Evolutionary conservation across 2,329 filamentous ascomycete genomes (phyloP), one percentile per base, ranked within the genome.

Genomic region (Fusarium nanum): DNA sequence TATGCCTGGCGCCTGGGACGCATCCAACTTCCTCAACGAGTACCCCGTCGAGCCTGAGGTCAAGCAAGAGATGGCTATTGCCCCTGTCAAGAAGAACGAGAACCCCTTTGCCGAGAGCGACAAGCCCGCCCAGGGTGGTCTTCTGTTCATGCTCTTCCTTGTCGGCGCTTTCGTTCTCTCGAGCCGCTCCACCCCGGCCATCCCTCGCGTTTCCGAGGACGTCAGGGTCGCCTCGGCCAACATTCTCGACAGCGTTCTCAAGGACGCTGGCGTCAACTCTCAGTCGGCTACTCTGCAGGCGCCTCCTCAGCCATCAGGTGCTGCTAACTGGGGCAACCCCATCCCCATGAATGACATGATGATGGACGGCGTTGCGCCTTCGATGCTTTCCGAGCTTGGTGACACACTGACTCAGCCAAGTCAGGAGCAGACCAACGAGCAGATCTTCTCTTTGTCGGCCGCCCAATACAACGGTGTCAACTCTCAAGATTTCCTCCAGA

Each of bases 141-240:
- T 98, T 75, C 86, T 98, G 79, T 91, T 95, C 81, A 97, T 98
- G 93, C 92, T 98, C 73, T 92, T 99, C 77, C 91, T 99, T 57
- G 94, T 97, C 71, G 96, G 96, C 78, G 96, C 96, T 56, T 97
- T 98, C 78, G 94, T 98, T 74, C 92, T 96, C 67, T 98, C 95
- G 32, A 97, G 94, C 82, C 89, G 89, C 73, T 88, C 89, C 46
- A 85, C 90, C 22, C 88, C 90, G 41, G 88, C 89, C 72, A 90
- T 97, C 73, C 92, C 92, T 53, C 88, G 88, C 60, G 91, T 95
- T 77, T 92, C 93, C 37, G 92, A 95, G 60, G 92, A 95, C 74
- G 89, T 96, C 60, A 91, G 92, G 64, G 91, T 88, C 70, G 92
- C 92, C 42, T 93, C 93, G 16, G 91, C 92, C 53, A 89, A 90